Conservation (phyloP, 371 early-diverging fungal genomes). For the Mortierella sp. region DNA sequence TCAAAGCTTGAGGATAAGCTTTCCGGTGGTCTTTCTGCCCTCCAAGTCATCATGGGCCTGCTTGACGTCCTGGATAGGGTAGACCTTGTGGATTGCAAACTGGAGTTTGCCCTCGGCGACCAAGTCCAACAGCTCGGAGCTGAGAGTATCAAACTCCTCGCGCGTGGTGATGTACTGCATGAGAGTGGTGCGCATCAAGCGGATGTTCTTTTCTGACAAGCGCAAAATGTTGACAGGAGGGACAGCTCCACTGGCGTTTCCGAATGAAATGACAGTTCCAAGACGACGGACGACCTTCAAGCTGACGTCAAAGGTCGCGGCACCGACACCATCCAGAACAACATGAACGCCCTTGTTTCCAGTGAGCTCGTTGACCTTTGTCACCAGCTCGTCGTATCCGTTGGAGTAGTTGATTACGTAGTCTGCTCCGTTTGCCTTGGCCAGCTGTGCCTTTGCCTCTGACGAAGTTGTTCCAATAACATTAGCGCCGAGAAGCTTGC, state of each 20-base stretch:
- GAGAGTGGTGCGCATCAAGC: slow-evolving; percentile 85
- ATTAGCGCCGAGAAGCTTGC: slow-evolving; percentile 83
- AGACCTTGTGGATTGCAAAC: slow-evolving; percentile 80
- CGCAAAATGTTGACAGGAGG: slow-evolving; percentile 79
- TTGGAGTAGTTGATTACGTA: slow-evolving; percentile 82
- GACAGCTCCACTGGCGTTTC: slow-evolving; percentile 93
- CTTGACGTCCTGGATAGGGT: slow-evolving; percentile 79
- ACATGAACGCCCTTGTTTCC: slow-evolving; percentile 85
- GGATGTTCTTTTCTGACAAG: slow-evolving; percentile 79
- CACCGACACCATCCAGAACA: slow-evolving; percentile 95
- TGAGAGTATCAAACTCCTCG: slow-evolving; percentile 79
- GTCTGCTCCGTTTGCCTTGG: slow-evolving; percentile 82
- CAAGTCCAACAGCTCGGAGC: slow-evolving; percentile 71
- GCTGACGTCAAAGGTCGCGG: slow-evolving; percentile 86
- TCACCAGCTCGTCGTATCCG: slow-evolving; percentile 70
- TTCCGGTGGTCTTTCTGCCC: slow-evolving; percentile 82
- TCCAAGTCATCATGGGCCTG: slow-evolving; percentile 90
- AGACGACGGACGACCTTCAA: slow-evolving; percentile 80
- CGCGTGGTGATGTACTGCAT: slow-evolving; percentile 78
- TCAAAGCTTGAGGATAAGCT: slow-evolving; percentile 74
- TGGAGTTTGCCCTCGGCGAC: slow-evolving; percentile 69
- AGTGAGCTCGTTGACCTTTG: slow-evolving; percentile 84
- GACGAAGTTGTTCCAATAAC: slow-evolving; percentile 95
- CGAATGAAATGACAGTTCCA: slow-evolving; percentile 92
- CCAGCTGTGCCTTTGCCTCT: slow-evolving; percentile 84